phyloP scores from a whole-genome alignment of 768 basidiomycete species.

The Mycena epipterygia region DNA sequence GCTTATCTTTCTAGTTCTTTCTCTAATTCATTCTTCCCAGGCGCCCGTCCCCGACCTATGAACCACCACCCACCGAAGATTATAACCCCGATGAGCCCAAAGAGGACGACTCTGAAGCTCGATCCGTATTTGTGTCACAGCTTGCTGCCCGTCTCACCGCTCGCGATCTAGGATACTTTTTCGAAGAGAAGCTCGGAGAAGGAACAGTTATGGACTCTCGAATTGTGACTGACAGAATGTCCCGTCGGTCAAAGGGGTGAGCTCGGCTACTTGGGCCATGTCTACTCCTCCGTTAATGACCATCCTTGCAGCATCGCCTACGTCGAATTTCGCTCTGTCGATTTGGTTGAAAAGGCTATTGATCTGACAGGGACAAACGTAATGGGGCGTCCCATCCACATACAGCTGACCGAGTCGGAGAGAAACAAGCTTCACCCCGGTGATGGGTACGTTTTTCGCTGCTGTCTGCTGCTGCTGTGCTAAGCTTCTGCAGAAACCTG shows the following conservation, averaged over 20 bases:
- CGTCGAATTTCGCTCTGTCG: conserved; percentile 94
- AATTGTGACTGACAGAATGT: conserved; percentile 95
- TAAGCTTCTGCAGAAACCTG: conserved; percentile 66
- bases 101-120: conserved; percentile 97
- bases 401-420: conserved; percentile 97
- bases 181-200: conserved; percentile 96
- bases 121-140: conserved; percentile 99
- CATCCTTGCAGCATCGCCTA: conserved; percentile 86
- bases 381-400: conserved; percentile 97
- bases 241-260: conserved; percentile 98
- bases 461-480: conserved; percentile 2
- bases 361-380: conserved; percentile 94
- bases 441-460: conserved; percentile 70
- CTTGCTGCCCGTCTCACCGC: conserved; percentile 97
- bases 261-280: conserved; percentile 40
- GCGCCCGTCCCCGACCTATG: conserved; percentile 80
- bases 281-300: conserved; percentile 18
- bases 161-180: conserved; percentile 98
- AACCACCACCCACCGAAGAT: conserved; percentile 73
- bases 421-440: conserved; percentile 91
- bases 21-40: conserved; percentile 50
- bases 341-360: conserved; percentile 92
- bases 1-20: conserved; percentile 21
- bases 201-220: conserved; percentile 95
- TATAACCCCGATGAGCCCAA: conserved; percentile 91